Evolutionary conservation across 75 land plant genomes (phyloP), one percentile per base, ranked within the genome.

Genomic region (Picea sitchensis): DNA sequence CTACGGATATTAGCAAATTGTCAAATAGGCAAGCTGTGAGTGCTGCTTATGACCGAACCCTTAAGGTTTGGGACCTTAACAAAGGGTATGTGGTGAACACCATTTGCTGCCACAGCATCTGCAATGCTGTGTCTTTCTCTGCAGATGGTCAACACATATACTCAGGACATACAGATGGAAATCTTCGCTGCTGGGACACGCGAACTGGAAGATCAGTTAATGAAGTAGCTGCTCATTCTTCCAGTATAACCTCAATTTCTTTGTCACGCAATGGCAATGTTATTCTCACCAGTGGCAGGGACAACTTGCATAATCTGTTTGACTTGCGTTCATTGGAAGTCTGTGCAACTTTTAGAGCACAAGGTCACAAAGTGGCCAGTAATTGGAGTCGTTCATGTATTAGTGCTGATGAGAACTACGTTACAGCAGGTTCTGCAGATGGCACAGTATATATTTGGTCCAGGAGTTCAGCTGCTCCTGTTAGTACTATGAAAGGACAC

Each of bases 161-260:
- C 81, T 95, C 98, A 14, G 99, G 99, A 32, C 99, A 98, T 80
- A 83, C 90, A 38, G 99, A 98, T 87, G 99, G 99, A 61, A 93
- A 89, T 76, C 88, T 98, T 2, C 91, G 99, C 0, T 61, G 95
- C 44, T 98, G 99, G 99, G 98, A 98, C 78, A 78, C 81, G 60
- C 82, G 90, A 56, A 76, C 92, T 6, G 99, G 96, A 58, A 95
- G 90, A 73, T 76, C 83, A 17, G 82, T 87, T 7, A 95, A 88
- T 79, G 95, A 98, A 79, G 94, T 98, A 38, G 94, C 92, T 65
- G 98, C 98, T 34, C 99, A 98, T 80, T 84, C 91, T 8, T 91
- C 83, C 73, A 84, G 88, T 15, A 82, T 98, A 21, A 98, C 99
- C 30, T 98, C 99, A 3, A 80, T 98, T 57, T 93, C 90, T 20